These are phyloP conservation scores for Anthoceros angustus DNA, from an alignment of 225 moss, liverwort and hornwort genomes.

Conservation along the genomic window DNA sequence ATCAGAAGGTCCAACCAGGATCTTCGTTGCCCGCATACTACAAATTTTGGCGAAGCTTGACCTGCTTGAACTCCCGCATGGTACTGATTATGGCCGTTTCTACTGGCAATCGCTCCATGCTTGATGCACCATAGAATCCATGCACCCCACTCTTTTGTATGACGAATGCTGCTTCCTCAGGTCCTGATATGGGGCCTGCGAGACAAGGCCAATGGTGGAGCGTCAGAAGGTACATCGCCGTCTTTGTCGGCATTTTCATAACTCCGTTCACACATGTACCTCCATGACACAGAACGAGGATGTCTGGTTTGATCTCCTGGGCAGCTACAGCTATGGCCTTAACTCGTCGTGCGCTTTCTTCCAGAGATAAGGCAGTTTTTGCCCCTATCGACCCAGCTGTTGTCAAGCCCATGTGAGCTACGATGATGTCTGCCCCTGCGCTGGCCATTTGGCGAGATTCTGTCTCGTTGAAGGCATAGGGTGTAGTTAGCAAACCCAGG, in stretches of 20 bases:
- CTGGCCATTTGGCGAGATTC: conserved; percentile 87
- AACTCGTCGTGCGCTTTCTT: conserved; percentile 64
- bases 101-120: conserved; percentile 89
- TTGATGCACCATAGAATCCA: conserved; percentile 94
- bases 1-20: too few species aligned
- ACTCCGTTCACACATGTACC: conserved; percentile 49
- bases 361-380: conserved; percentile 55
- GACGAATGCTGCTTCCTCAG: conserved; percentile 75
- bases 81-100: conserved; percentile 77
- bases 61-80: conserved; percentile 76
- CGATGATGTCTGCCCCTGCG: conserved; percentile 87
- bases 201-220: conserved; percentile 1
- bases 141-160: conserved; percentile 71
- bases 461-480: conserved; percentile 66
- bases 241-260: too few species aligned
- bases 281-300: conserved; percentile 83
- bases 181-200: conserved; percentile 82
- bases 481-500: conserved; percentile 84
- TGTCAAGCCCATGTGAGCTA: conserved; percentile 97
- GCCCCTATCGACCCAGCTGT: conserved; percentile 88
- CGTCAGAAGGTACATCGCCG: too few species aligned
- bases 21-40: not conserved
- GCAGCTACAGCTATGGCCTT: conserved; percentile 85
- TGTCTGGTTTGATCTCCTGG: conserved; percentile 41
- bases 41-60: conserved; percentile 14